Base-by-base conservation (phyloP, 768 basidiomycete species). In the Asterophora parasitica region DNA sequence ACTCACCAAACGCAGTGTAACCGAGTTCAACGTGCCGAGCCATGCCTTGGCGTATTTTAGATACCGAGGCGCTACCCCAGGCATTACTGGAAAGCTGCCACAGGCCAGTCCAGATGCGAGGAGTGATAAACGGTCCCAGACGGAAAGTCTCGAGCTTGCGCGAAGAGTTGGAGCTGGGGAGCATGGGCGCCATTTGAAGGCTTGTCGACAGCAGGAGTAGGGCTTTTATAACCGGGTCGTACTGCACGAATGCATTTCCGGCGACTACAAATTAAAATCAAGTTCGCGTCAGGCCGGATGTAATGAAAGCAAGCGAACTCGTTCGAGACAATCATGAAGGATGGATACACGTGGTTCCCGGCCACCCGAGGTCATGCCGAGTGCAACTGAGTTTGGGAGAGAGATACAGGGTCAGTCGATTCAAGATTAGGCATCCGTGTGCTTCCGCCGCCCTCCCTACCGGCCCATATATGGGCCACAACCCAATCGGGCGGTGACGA, bases 1-100 rank as follows among this genome's bases (percentile, higher is more conserved):
- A 59, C 63, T 45, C 44, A 82, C 82, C 82, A 62, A 83, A 85
- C 11, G 82, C 82, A 12, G 71, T 79, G 58, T 78, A 86, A 6
- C 84, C 85, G 30, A 68, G 65, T 27, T 81, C 74, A 44, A 77
- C 76, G 57, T 88, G 79, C 19, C 72, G 75, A 13, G 62, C 67
- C 86, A 92, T 88, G 33, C 77, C 82, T 52, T 76, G 69, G 44
- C 81, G 79, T 48, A 92, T 76, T 58, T 79, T 82, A 26, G 74
- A 56, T 1, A 79, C 78, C 0, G 85, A 73, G 1, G 85, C 85
- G 39, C 77, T 84, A 15, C 90, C 89, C 89, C 89, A 92, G 2
- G 88, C 88, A 42, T 83, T 85, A 59, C 85, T 85, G 9, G 89
- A 89, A 31, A 92, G 77, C 52, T 92, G 90, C 89, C 89, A 92